These are phyloP conservation scores for Botrytis pseudocinerea DNA, from an alignment of 2,329 filamentous ascomycete genomes.

Conservation along the genomic window DNA sequence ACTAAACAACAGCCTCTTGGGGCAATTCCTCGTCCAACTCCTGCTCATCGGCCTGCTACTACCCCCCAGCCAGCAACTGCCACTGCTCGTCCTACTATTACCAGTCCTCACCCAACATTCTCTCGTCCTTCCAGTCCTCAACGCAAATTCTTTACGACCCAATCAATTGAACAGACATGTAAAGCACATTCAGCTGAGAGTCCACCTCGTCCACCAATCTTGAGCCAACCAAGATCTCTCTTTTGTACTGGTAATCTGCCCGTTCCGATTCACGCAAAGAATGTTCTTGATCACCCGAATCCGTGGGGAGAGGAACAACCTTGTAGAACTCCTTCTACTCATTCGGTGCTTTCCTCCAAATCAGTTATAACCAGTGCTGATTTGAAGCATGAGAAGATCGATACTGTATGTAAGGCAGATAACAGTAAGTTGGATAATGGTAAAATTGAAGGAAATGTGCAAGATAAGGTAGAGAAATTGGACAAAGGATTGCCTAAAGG, in stretches of 20 bases:
- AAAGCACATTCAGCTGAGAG: neutral
- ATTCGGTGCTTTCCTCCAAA: neutral
- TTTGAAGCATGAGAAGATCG: neutral
- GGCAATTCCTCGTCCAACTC: neutral
- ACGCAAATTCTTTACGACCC: neutral
- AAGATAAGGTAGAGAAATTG: neutral
- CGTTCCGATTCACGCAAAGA: constrained; percentile 1
- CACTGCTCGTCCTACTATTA: neutral
- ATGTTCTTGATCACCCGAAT: constrained; percentile 3
- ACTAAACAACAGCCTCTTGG: neutral
- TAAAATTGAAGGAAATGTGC: neutral
- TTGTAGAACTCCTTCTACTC: constrained; percentile 4
- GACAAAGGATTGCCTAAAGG: neutral
- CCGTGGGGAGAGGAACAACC: neutral
- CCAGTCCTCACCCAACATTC: no score
- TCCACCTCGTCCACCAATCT: neutral
- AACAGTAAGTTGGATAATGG: neutral
- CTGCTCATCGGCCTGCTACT: neutral
- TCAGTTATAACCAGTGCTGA: neutral
- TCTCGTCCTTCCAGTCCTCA: constrained; percentile 1
- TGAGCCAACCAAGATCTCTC: constrained; percentile 12
- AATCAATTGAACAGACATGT: neutral
- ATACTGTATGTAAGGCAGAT: neutral
- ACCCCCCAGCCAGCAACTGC: neutral
- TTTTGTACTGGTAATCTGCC: constrained; percentile 3